Conservation (phyloP, 371 early-diverging fungal species). For the Circinella minor region DNA sequence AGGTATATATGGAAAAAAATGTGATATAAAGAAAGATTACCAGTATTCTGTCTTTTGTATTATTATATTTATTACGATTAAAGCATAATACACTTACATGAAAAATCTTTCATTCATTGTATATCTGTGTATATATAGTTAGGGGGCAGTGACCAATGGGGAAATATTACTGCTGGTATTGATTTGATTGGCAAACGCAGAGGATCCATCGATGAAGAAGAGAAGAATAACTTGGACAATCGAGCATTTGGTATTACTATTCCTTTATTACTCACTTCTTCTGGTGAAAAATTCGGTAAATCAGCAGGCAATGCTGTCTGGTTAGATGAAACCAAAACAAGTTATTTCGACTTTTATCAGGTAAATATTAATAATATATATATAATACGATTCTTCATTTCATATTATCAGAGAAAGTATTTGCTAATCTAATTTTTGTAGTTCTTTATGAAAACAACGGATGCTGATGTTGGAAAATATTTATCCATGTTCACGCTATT, state of each 20-base stretch:
- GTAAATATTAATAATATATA: constrained; percentile 32
- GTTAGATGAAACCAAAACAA: constrained; percentile 82
- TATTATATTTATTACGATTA: no score
- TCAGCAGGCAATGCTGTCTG: constrained; percentile 96
- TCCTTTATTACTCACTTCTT: constrained; percentile 85
- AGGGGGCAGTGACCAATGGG: constrained; percentile 98
- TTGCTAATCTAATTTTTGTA: constrained; percentile 15
- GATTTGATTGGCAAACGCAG: constrained; percentile 81
- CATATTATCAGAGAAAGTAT: no score
- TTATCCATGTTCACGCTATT: constrained; percentile 86
- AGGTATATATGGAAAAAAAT: constrained; percentile 44
- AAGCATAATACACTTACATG: background rate
- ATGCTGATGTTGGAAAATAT: constrained; percentile 78
- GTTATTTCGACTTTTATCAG: constrained; percentile 92
- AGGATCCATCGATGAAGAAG: constrained; percentile 8
- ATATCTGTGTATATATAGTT: constrained; percentile 51
- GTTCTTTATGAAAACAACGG: constrained; percentile 86
- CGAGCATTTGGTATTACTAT: constrained; percentile 85
- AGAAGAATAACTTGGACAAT: constrained; percentile 26
- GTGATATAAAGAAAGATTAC: no score
- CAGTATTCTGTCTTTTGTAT: no score
- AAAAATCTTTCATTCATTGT: background rate
- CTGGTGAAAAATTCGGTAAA: constrained; percentile 96
- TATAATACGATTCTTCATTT: no score
- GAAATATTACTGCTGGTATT: constrained; percentile 94